Percentiles rank a stretch among this genome's conserved stretches.
phyloP scores from a whole-genome alignment of 768 basidiomycete species.

The Termitomyces sp. region DNA sequence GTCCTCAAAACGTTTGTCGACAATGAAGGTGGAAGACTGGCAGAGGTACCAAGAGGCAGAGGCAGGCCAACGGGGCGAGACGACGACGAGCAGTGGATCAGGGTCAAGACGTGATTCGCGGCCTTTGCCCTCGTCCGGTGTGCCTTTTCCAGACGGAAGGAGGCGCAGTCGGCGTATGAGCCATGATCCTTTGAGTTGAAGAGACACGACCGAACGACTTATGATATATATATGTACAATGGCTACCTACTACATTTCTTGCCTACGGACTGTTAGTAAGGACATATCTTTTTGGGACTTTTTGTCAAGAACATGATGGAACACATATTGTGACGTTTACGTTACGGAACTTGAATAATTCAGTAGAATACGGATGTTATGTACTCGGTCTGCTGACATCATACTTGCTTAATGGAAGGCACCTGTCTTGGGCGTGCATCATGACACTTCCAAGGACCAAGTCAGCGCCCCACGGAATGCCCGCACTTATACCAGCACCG shows the following conservation, averaged over 20 bases:
- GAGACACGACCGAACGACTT: neutral
- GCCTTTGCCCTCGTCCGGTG: constrained; percentile 27
- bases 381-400: constrained; percentile 13
- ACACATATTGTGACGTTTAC: neutral
- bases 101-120: constrained; percentile 33
- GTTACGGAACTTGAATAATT: neutral
- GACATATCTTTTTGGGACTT: constrained; percentile 9
- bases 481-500: constrained; percentile 5
- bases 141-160: constrained; percentile 56
- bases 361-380: too few relatives aligned
- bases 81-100: constrained; percentile 10
- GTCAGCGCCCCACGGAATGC: constrained; percentile 26
- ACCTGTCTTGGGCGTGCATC: constrained; percentile 1
- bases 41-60: constrained; percentile 62
- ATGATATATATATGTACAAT: neutral
- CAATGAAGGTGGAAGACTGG: constrained; percentile 85
- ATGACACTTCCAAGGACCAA: constrained; percentile 24
- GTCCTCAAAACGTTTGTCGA: constrained; percentile 63
- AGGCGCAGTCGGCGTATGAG: constrained; percentile 28
- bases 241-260: constrained; percentile 1
- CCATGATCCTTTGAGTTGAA: constrained; percentile 29
- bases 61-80: constrained; percentile 12
- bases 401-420: too few relatives aligned
- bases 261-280: constrained; percentile 1
- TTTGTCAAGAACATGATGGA: constrained; percentile 7